Percentiles rank a stretch among this genome's conserved stretches.
Evolutionary conservation across 192 early-diverging fungal genomes (phyloP).

Genomic region (Coemansia sp.): DNA sequence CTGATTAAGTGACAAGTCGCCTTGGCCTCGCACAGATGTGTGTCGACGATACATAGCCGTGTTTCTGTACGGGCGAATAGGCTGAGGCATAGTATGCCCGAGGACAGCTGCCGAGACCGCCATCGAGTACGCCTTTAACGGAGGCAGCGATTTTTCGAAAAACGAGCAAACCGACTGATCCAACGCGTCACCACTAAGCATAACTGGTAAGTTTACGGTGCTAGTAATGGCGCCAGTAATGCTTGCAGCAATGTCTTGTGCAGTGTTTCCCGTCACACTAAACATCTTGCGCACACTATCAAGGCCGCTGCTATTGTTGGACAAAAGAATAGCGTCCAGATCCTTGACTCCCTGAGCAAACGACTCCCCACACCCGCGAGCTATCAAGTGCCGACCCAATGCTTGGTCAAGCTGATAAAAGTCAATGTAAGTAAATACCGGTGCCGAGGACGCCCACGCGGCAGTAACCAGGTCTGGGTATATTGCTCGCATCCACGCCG

Average conservation of each 20-base stretch:
- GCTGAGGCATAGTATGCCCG: constrained; percentile 22
- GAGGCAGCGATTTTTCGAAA: constrained; percentile 23
- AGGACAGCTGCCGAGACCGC: constrained; percentile 14
- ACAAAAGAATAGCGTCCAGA: constrained; percentile 37
- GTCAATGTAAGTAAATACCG: constrained; percentile 60
- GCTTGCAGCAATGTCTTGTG: constrained; percentile 22
- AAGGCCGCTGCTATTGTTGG: constrained; percentile 15
- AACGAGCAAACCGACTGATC: constrained; percentile 26
- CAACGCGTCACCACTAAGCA: constrained; percentile 20
- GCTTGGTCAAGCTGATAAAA: constrained; percentile 60
- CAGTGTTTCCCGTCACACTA: constrained; percentile 6
- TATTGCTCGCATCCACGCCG: constrained; percentile 71
- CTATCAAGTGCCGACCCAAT: constrained; percentile 29
- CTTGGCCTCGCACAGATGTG: background rate
- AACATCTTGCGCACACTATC: constrained; percentile 10
- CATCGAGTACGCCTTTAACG: constrained; percentile 23
- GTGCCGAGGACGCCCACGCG: constrained; percentile 68
- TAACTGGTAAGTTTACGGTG: constrained; percentile 1
- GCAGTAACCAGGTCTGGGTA: constrained; percentile 64
- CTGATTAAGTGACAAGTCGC: background rate
- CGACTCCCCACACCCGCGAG: constrained; percentile 31
- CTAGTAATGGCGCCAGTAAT: constrained; percentile 36
- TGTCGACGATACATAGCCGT: background rate
- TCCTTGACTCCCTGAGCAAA: constrained; percentile 49
- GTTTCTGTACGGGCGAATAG: constrained; percentile 11